Evolutionary conservation across 192 early-diverging fungal species (phyloP), one percentile per base, ranked within the genome.

Genomic region (Podila minutissima): DNA sequence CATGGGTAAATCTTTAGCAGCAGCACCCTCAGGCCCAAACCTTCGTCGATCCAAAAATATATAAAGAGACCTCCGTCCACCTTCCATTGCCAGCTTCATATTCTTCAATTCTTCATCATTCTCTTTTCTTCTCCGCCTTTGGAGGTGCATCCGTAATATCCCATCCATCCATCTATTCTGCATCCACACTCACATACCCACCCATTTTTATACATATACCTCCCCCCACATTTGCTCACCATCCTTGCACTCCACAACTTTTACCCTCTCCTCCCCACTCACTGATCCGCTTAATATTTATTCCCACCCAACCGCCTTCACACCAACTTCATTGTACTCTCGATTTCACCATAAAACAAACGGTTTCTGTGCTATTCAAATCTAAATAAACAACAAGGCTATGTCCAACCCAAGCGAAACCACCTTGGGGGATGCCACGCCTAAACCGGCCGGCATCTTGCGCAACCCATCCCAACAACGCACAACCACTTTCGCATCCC

Each of bases 331-430:
- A 26, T 55, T 17, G 15, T 22, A 22, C 10, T 9, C 15, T 51
- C n/a, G 12, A 35, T 22, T 20, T 53, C 51, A 53, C n/a, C n/a
- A n/a, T 24, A 22, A 1, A 55, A 68, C n/a, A 66, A 20, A 19
- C n/a, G 59, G 41, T 29, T 4, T 50, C 51, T 33, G 19, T n/a
- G 26, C 22, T 28, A 22, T 63, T 11, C 17, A 11, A 26, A 65
- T 29, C 8, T n/a, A 15, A 15, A 38, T 20, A 24, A 72, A 38
- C 13, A 22, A 32, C 17, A 17, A 15, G 5, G 17, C 48, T 6
- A 77, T 77, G 74, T 70, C 74, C 31, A 77, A 77, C 74, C 74
- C 74, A 71, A 71, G 69, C 29, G 74, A 76, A 33, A 41, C 62
- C 17, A 69, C 74, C 61, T 71, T 66, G 74, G 74, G 69, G 41